These are phyloP conservation scores for Cordyceps javanica DNA, from an alignment of 2,329 filamentous ascomycete species.

Conservation along the genomic window DNA sequence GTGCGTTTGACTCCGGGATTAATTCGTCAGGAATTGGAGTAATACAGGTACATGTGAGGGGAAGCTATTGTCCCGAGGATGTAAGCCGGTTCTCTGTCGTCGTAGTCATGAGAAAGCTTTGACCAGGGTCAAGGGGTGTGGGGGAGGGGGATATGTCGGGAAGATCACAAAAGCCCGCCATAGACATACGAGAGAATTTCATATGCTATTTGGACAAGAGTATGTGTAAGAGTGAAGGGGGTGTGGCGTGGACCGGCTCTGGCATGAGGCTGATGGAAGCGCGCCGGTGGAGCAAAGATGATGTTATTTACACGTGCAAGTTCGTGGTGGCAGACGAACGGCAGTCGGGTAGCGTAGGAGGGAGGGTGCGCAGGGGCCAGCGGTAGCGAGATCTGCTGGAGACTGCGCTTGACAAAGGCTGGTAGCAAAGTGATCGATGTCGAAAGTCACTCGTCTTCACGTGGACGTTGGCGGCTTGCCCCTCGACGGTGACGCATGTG, in stretches of 20 bases:
- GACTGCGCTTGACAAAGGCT: not conserved
- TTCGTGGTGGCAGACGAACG: not conserved
- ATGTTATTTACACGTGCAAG: conserved; percentile 8
- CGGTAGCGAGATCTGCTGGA: not conserved
- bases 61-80: not conserved
- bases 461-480: not conserved
- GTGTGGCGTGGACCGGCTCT: not conserved
- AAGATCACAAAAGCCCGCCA: not conserved
- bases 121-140: not conserved
- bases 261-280: not conserved
- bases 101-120: not conserved
- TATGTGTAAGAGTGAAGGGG: not conserved
- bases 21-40: conserved; percentile 9
- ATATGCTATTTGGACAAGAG: not conserved
- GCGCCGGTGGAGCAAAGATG: not conserved
- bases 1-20: not conserved
- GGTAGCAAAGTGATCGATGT: not conserved
- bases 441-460: not conserved
- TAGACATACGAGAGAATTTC: not conserved
- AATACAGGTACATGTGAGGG: not conserved
- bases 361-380: not conserved
- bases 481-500: conserved; percentile 1
- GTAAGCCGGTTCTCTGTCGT: not conserved
- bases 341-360: conserved; percentile 4
- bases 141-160: not conserved